Conservation (phyloP, 495 filamentous ascomycete species). For the Daldinia grandis region DNA sequence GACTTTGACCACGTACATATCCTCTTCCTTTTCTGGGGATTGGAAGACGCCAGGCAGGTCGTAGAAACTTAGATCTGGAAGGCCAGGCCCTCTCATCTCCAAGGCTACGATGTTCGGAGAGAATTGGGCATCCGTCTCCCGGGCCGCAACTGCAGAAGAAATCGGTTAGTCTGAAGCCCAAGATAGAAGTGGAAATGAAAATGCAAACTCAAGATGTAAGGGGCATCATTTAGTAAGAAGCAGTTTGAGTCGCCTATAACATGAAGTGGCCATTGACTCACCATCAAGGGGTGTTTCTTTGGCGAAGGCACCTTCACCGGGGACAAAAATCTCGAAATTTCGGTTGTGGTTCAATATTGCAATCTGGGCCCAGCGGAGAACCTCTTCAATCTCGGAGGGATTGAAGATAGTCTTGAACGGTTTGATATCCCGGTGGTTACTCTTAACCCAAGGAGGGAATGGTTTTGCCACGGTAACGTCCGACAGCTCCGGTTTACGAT, state of each 20-base stretch:
- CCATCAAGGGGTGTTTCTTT: conserved; percentile 40
- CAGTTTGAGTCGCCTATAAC: not conserved
- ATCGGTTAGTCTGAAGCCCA: conserved; percentile 7
- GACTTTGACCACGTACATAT: conserved; percentile 69
- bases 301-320: conserved; percentile 51
- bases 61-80: conserved; percentile 78
- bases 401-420: conserved; percentile 57
- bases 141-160: conserved; percentile 40
- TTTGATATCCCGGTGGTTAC: conserved; percentile 39
- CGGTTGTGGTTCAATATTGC: conserved; percentile 71
- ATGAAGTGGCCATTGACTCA: conserved; percentile 19
- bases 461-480: conserved; percentile 53
- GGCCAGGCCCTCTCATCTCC: conserved; percentile 72
- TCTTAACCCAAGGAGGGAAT: conserved; percentile 58
- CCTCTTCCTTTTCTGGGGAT: conserved; percentile 65
- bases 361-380: conserved; percentile 73
- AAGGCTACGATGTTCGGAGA: conserved; percentile 79
- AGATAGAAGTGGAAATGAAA: not conserved
- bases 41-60: conserved; percentile 84
- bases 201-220: not conserved
- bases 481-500: conserved; percentile 44
- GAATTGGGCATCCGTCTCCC: conserved; percentile 65
- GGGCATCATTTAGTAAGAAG: not conserved
- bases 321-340: conserved; percentile 57
- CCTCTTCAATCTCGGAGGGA: conserved; percentile 60